Percentiles rank a stretch among this genome's conserved stretches.
phyloP scores from a whole-genome alignment of 192 early-diverging fungal species.

The Diversispora eburnea region DNA sequence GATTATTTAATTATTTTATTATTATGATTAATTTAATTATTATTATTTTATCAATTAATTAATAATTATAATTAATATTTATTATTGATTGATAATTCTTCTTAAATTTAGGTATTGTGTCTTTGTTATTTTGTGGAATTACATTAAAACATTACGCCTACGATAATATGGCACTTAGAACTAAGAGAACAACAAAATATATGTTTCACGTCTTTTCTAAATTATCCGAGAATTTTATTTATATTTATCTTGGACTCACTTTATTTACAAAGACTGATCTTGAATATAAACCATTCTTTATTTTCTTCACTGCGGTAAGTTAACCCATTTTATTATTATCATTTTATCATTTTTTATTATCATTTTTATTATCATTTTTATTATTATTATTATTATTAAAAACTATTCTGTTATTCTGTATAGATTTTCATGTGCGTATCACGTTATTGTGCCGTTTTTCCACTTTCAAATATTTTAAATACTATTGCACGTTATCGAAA shows the following conservation, averaged over 20 bases:
- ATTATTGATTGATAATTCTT: background rate
- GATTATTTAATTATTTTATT: too few relatives aligned
- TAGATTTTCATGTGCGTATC: conserved; percentile 81
- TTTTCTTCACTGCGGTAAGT: conserved; percentile 65
- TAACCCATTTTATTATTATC: background rate
- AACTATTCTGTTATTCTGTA: too few relatives aligned
- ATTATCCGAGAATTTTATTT: conserved; percentile 95
- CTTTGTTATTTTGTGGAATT: conserved; percentile 89
- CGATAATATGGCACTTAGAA: conserved; percentile 77
- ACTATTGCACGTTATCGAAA: conserved; percentile 53
- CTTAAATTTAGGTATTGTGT: conserved; percentile 65
- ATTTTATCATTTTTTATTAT: background rate
- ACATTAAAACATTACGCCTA: conserved; percentile 92
- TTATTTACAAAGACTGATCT: conserved; percentile 79
- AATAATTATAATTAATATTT: background rate
- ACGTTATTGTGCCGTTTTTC: conserved; percentile 82
- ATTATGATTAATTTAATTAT: too few relatives aligned
- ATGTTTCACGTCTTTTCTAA: conserved; percentile 92
- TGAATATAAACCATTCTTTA: conserved; percentile 72
- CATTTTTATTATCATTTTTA: background rate
- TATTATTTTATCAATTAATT: too few relatives aligned
- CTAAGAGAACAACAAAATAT: conserved; percentile 80
- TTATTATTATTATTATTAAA: conserved; percentile 11
- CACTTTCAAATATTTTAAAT: conserved; percentile 82
- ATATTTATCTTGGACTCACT: conserved; percentile 92